phyloP scores from a whole-genome alignment of 2,329 filamentous ascomycete species.

The Colletotrichum falcatum region DNA sequence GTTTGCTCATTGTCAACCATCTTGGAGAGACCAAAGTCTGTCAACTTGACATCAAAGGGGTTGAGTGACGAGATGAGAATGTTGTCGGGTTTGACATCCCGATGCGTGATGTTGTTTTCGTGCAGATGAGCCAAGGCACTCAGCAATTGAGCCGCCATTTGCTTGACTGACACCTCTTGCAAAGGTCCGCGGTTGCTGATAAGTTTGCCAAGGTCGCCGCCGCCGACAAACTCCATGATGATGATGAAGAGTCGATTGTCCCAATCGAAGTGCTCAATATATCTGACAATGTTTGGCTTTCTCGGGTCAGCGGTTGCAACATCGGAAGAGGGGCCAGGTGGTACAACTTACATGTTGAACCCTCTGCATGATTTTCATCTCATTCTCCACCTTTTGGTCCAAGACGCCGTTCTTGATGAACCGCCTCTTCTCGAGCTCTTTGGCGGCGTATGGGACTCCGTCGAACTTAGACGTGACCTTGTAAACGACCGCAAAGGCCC shows the following conservation, averaged over 20 bases:
- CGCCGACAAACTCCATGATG: constrained; percentile 92
- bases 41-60: constrained; percentile 88
- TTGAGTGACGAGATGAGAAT: constrained; percentile 82
- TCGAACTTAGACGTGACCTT: constrained; percentile 88
- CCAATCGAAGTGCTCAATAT: constrained; percentile 89
- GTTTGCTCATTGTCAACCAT: constrained; percentile 91
- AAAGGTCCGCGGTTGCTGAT: constrained; percentile 73
- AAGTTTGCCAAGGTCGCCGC: constrained; percentile 84
- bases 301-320: constrained; percentile 9
- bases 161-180: constrained; percentile 75
- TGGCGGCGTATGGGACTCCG: constrained; percentile 87
- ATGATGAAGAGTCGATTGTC: constrained; percentile 89
- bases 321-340: neutral
- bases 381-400: constrained; percentile 93
- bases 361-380: constrained; percentile 94
- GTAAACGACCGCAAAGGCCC: constrained; percentile 94
- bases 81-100: constrained; percentile 99
- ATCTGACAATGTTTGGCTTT: constrained; percentile 89
- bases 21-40: constrained; percentile 97
- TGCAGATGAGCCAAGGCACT: constrained; percentile 90
- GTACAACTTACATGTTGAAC: constrained; percentile 78
- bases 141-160: constrained; percentile 81
- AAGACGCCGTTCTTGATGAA: constrained; percentile 94
- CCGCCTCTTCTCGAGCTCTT: constrained; percentile 91
- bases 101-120: constrained; percentile 88